Conservation (phyloP, 2,329 filamentous ascomycete genomes). For the Aspergillus ruber region DNA sequence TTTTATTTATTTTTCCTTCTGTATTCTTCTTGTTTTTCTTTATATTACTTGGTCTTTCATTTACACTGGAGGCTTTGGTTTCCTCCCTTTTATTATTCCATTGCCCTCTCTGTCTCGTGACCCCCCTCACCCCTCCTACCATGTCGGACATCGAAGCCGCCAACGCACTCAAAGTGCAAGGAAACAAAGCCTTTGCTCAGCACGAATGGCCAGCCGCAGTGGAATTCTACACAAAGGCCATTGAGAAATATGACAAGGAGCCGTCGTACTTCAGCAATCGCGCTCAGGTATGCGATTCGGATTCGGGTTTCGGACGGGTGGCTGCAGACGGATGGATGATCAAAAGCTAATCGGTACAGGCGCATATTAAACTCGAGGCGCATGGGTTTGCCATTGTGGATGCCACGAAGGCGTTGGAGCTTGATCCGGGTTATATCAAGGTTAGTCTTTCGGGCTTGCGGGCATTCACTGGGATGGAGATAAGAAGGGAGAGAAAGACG, state of each 20-base stretch:
- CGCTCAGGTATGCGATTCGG: constrained; percentile 65
- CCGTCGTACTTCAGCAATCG: constrained; percentile 91
- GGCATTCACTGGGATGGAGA: background rate
- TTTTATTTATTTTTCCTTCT: background rate
- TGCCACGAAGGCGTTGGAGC: constrained; percentile 81
- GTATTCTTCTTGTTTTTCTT: background rate
- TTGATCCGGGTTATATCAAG: constrained; percentile 85
- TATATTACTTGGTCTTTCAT: constrained; percentile 1
- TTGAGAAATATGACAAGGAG: constrained; percentile 73
- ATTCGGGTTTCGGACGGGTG: background rate
- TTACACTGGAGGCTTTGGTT: background rate
- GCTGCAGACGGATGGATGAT: background rate
- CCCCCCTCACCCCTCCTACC: constrained; percentile 6
- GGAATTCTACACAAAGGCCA: constrained; percentile 79
- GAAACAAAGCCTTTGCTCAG: constrained; percentile 83
- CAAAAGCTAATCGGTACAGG: constrained; percentile 49
- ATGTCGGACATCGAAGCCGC: constrained; percentile 59
- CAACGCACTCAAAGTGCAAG: constrained; percentile 79
- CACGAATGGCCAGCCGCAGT: constrained; percentile 83
- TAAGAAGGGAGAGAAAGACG: background rate
- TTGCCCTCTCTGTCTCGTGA: constrained; percentile 2
- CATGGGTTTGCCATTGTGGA: constrained; percentile 91
- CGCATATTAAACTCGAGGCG: constrained; percentile 89
- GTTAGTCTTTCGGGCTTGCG: constrained; percentile 41
- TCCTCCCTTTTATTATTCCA: too few species aligned